Conservation (phyloP, 495 filamentous ascomycete genomes). For the Haplographium delicatum region DNA sequence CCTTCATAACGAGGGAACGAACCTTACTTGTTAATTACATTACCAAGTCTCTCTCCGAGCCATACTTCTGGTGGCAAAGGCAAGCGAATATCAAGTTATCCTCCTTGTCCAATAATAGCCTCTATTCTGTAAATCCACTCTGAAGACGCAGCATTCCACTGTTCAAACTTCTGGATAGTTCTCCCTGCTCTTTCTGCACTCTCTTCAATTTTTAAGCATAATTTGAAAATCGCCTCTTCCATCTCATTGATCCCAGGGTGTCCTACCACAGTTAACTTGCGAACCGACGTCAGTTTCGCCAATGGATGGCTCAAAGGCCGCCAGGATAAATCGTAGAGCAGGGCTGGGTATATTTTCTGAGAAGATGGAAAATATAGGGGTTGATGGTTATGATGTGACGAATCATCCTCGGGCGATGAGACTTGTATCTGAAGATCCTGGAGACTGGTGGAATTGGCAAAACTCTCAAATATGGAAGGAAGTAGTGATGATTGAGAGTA, state of each 20-base stretch:
- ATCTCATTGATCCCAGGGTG: not conserved
- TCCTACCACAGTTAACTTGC: not conserved
- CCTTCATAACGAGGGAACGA: too few species aligned
- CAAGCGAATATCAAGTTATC: too few species aligned
- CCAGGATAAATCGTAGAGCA: not conserved
- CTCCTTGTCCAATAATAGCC: too few species aligned
- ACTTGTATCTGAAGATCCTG: not conserved
- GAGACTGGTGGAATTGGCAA: not conserved
- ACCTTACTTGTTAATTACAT: too few species aligned
- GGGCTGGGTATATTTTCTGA: not conserved
- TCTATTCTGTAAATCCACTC: too few species aligned
- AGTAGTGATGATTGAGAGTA: not conserved
- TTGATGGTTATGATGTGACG: not conserved
- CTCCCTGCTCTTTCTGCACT: not conserved
- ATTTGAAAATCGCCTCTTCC: constrained; percentile 9
- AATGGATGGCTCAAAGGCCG: constrained; percentile 2
- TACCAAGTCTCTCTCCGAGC: too few species aligned
- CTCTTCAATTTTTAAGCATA: not conserved
- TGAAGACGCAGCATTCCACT: too few species aligned
- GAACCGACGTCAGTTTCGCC: constrained; percentile 1
- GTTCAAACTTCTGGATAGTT: not conserved
- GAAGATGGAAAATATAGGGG: constrained; percentile 2
- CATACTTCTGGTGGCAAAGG: too few species aligned
- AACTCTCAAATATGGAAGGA: not conserved
- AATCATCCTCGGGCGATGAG: not conserved